phyloP scores from a whole-genome alignment of 23 red algal genomes.

The Agarophyton chilense region DNA sequence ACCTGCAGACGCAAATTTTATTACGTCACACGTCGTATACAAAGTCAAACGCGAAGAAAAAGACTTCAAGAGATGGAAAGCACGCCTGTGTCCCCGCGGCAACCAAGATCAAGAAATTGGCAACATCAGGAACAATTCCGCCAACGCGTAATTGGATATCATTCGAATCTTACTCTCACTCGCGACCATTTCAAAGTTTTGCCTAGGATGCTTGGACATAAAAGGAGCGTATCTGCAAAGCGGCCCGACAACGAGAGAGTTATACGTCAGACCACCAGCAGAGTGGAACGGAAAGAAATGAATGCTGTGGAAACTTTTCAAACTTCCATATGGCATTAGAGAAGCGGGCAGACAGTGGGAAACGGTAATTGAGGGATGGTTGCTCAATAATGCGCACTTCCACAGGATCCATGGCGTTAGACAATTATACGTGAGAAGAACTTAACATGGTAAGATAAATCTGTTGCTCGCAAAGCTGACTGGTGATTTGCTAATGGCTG shows the following conservation, averaged over 20 bases:
- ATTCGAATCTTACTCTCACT: conserved; percentile 30
- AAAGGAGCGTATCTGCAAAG: conserved; percentile 32
- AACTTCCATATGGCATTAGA: conserved; percentile 25
- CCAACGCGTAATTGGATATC: conserved; percentile 36
- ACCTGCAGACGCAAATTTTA: background rate
- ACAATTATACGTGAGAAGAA: conserved; percentile 14
- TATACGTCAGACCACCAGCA: conserved; percentile 34
- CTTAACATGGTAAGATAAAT: background rate
- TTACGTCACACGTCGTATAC: conserved; percentile 15
- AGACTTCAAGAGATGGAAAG: conserved; percentile 1
- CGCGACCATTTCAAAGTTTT: background rate
- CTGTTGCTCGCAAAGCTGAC: conserved; percentile 10
- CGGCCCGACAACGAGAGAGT: conserved; percentile 5
- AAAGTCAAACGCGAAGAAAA: conserved; percentile 31
- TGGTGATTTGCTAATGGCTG: conserved; percentile 1
- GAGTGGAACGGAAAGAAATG: conserved; percentile 26
- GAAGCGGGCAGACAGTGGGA: conserved; percentile 33
- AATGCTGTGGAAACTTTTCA: conserved; percentile 31
- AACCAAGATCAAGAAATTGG: conserved; percentile 38
- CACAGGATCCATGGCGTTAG: background rate
- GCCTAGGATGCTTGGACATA: conserved; percentile 16
- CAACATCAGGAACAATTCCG: conserved; percentile 14
- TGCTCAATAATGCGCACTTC: background rate
- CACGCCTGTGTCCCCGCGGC: conserved; percentile 10
- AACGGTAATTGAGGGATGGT: background rate